Base-by-base conservation (phyloP, 108 stramenopile genomes). In the Skeletonema potamos region DNA sequence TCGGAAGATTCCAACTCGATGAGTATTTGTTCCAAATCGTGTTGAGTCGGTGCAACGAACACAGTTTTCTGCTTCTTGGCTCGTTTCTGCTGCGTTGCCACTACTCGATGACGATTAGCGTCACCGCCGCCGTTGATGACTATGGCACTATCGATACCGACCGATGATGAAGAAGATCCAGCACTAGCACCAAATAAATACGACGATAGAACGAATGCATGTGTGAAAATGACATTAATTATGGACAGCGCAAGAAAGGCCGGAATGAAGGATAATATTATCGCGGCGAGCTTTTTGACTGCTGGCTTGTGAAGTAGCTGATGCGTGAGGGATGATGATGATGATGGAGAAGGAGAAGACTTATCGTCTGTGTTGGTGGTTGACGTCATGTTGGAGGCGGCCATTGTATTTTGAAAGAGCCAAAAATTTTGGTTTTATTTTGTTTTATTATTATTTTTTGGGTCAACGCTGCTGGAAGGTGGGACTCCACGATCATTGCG, bases 1-100 rank as follows among this genome's bases (percentile, higher is more conserved):
- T 64, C 63, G 68, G 62, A 63, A 8, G 48, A 57, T 26, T 71
- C 65, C n/a, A 72, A 20, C 56, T 78, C 70, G 43, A 44, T 37
- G 5, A 65, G 70, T 4, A 78, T 26, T 9, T 60, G 51, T 43
- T 59, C 54, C 60, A 78, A 67, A 54, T 78, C 77, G 17, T 66
- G 46, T 34, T 62, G 48, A 4, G 65, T 59, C 2, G 77, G 77
- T 44, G 62, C 66, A 18, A 78, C 59, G 29, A 62, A 66, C 0
- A 78, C 64, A 46, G 51, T 78, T 20, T 54, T 37, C 27, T 51
- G 20, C 11, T 62, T 30, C 8, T 44, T 60, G 28, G 37, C 20
- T 28, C 60, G 8, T 33, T 69, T 63, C 27, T 41, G 64, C 29
- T 51, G 4, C 46, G 22, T 6, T 34, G 2, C 26, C 26, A 29